Base-by-base conservation (phyloP, 2,329 filamentous ascomycete genomes). In the Colletotrichum liaoningense region DNA sequence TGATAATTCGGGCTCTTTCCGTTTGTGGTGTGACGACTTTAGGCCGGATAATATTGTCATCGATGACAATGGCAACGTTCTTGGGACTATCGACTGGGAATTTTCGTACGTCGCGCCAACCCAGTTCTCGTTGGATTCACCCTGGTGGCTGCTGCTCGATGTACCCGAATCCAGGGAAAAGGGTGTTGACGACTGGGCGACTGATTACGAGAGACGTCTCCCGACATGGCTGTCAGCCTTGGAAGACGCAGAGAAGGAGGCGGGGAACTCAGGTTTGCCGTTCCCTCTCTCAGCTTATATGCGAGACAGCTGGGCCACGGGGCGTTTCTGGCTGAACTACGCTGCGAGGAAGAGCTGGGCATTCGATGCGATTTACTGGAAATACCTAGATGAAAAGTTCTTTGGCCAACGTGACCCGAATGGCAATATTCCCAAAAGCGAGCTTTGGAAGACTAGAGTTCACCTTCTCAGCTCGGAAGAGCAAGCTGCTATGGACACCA, bases 121-220 rank as follows among this genome's bases (percentile, higher is more conserved):
- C 5, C 64, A 72, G 22, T 84, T 83, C 58, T 63, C 56, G 9
- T 77, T 79, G 59, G 79, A 81, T 60, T 80, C 82, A 33, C 83
- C 83, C 0, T 84, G 81, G 82, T 85, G 82, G 83, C 75, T 85
- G 1, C 77, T 85, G 1, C 72, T 84, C 2, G 69, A 80, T 11
- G 54, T 63, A 16, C 78, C 80, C 0, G 82, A 85, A 42, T 73
- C 74, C 16, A 85, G 83, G 82, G 19, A 62, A 1, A 67, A 63
- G 3, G 82, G 80, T 1, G 75, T 82, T 19, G 75, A 76, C 0
- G 65, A 74, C 9, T 86, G 83, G 80, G 76, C 69, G 7, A 26
- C 24, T 26, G 24, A 26, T 2, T 86, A 84, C 67, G 80, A 81
- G 35, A 52, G 30, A 2, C 80, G 80, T 0, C 74, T 85, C 0